Base-by-base conservation (phyloP, 2,329 filamentous ascomycete species). In the Chaetomium strumarium region DNA sequence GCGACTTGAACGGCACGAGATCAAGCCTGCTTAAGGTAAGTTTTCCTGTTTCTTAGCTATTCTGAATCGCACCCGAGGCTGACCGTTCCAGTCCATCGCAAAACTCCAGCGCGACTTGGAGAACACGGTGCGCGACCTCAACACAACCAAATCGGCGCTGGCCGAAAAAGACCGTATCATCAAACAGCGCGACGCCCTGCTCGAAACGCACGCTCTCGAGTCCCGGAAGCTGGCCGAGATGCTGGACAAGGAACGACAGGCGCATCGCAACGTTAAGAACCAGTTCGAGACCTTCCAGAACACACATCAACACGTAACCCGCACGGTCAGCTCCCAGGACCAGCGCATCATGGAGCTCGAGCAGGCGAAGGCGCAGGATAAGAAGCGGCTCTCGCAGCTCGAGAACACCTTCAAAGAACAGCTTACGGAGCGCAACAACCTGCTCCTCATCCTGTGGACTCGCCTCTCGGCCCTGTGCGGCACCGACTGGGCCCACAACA, bases 101-200 rank as follows among this genome's bases (percentile, higher is more conserved):
- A 93, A 91, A 66, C 77, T 97, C 51, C 90, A 96, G 63, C 84
- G 86, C 55, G 90, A 96, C 61, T 83, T 96, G 7, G 91, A 96
- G 63, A 84, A 84, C 49, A 93, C 89, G 0, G 77, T 89, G 17
- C 82, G 88, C 43, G 89, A 96, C 56, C 83, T 97, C 19, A 88
- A 96, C 61, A 78, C 78, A 9, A 84, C 86, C 14, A 90, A 88
- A 66, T 81, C 83, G 11, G 81, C 88, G 12, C 72, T 96, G 30
- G 81, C 85, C n/a, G 91, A 97, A 66, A 96, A 95, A 68, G 91
- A 97, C 58, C 84, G 86, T 49, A 79, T 95, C 60, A 85, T 99
- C 64, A 90, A 91, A 63, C 89, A 92, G 67, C 88, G 92, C 13
- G 93, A 97, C 66, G 79, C 84, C 2, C 77, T 97, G 5, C 81